Conservation (phyloP, 352 stramenopile genomes). For the Pythium guiyangense region DNA sequence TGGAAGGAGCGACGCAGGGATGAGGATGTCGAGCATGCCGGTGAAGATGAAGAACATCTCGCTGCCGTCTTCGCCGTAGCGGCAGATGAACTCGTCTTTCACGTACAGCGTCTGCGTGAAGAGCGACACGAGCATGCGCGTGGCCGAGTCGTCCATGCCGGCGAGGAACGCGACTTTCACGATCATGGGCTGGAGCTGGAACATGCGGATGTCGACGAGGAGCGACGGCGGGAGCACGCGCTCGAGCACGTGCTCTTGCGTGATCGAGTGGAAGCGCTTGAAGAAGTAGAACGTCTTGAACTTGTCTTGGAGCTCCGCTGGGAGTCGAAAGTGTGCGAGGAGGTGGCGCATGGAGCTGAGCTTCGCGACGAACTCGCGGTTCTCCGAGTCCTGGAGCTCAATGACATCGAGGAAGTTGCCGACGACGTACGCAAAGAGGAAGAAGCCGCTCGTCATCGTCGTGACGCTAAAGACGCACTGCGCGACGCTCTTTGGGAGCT, state of each 20-base stretch:
- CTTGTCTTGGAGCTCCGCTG: constrained; percentile 34
- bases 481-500: constrained; percentile 36
- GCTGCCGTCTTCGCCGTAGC: constrained; percentile 46
- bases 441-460: constrained; percentile 57
- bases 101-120: constrained; percentile 55
- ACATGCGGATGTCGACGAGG: constrained; percentile 57
- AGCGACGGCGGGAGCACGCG: constrained; percentile 49
- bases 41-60: constrained; percentile 76
- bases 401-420: constrained; percentile 59
- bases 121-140: constrained; percentile 48
- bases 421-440: constrained; percentile 56
- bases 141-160: constrained; percentile 46
- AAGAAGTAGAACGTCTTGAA: constrained; percentile 70
- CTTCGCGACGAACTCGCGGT: constrained; percentile 52
- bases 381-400: constrained; percentile 51
- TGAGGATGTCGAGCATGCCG: constrained; percentile 47
- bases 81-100: constrained; percentile 54
- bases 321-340: constrained; percentile 44
- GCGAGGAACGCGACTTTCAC: constrained; percentile 66
- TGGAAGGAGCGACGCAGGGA: constrained; percentile 16
- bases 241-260: constrained; percentile 53
- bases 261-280: constrained; percentile 65
- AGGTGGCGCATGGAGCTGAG: constrained; percentile 49
- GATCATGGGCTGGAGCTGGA: constrained; percentile 62
- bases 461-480: constrained; percentile 55